Base-by-base conservation (phyloP, 1,284 basidiomycete species). In the Apiotrichum domesticum region DNA sequence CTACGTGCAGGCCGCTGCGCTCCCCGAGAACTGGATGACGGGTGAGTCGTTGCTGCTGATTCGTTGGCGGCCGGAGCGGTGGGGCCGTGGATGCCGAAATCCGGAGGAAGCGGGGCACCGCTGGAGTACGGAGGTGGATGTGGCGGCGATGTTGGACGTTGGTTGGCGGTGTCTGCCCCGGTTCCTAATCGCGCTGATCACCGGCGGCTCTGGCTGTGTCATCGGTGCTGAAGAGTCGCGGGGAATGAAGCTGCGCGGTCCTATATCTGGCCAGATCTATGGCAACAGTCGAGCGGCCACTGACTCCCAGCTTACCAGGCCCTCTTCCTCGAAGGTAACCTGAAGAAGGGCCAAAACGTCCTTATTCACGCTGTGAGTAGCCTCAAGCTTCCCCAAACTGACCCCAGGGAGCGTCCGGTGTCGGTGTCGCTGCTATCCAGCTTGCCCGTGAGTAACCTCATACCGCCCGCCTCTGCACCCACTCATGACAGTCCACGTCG, bases 341-440 rank as follows among this genome's bases (percentile, higher is more conserved):
- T 93, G 48, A 82, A 86, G 68, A 71, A 80, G 62, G 86, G 85
- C 35, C 86, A 91, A 51, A 79, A 88, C 65, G 87, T 91, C 9
- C 81, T 98, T 21, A 81, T 98, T 32, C 94, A 96, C 70, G 91
- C 91, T 32, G 80, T 80, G n/a, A 72, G 78, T 41, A 42, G 5
- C 61, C 35, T 40, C 7, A 13, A 9, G 21, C 29, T 6, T 3
- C 5, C 33, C 7, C 7, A 46, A 14, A 13, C 13, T 56, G 47
- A 62, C 49, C 39, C 1, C 44, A 73, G 68, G 90, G 87, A 8
- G 90, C 90, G 3, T 90, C 87, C 8, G 90, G 93, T 51, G 93
- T 97, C 3, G 93, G 94, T 2, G 76, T 95, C 13, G 87, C 93
- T 3, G 90, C 91, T 3, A 91, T 90, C 56, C 94, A 98, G 77